Base-by-base conservation (phyloP, 139 green algal species). In the Closterium sp. region DNA sequence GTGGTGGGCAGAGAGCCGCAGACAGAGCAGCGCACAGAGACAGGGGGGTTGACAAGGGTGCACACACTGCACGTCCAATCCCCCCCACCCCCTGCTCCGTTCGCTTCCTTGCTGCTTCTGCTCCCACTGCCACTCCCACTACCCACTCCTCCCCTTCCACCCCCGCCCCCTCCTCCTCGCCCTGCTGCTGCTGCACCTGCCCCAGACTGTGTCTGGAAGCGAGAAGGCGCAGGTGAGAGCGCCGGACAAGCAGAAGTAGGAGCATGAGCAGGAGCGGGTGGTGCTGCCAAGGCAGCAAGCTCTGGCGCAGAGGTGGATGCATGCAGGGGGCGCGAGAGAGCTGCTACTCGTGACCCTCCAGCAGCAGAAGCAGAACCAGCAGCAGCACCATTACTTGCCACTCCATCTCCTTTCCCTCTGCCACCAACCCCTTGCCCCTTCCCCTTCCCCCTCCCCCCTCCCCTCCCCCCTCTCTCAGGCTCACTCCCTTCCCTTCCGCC, bases 41-140 rank as follows among this genome's bases (percentile, higher is more conserved):
- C 9, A 55, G 31, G 19, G n/a, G 87, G 28, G 30, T 92, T 88
- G 87, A 90, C 3, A 4, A 92, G 86, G 16, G 89, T 92, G n/a
- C 89, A 92, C 33, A 92, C 30, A 87, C 36, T n/a, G 6, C 89
- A 92, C 21, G 84, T 23, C 89, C 89, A 92, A 4, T 86, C 32
- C 23, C 38, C 87, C 28, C 34, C 87, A 5, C 36, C 33, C 88
- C 33, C 43, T 31, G 88, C n/a, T 19, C 7, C 12, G 23, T 19
- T 19, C 16, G 55, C 55, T 76, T 19, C 55, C 55, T 19, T 19
- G 4, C 55, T 28, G 4, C 55, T 28, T 19, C 55, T 28, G 16
- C 55, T 12, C 12, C 55, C 25, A 3, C 55, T 76, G 55, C 55
- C 25, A 16, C 55, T 76, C 12, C 36, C 36, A 6, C 55, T n/a